phyloP scores from a whole-genome alignment of 345 rosid species.

The Linum trigynum region DNA sequence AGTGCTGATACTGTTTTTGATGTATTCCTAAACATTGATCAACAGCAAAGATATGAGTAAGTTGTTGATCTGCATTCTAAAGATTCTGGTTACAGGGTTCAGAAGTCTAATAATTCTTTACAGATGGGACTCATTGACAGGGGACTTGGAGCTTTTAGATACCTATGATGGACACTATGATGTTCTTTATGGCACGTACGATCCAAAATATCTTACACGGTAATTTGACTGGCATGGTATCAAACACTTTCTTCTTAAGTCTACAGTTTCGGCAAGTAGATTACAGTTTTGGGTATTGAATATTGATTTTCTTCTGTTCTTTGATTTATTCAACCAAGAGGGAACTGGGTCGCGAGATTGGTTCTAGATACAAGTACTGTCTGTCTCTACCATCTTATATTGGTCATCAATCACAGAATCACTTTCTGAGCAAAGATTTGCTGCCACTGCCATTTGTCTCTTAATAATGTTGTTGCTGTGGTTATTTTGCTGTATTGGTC shows the following conservation, averaged over 20 bases:
- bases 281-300: neutral
- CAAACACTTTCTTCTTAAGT: neutral
- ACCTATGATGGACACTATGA: conserved; percentile 87
- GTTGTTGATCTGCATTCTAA: conserved; percentile 20
- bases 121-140: conserved; percentile 96
- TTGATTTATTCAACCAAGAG: neutral
- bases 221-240: conserved; percentile 19
- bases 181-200: conserved; percentile 70
- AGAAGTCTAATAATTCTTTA: conserved; percentile 21
- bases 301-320: no score
- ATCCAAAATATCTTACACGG: conserved; percentile 77
- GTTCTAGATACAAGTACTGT: neutral
- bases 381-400: no score
- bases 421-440: neutral
- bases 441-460: neutral
- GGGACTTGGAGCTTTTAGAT: conserved; percentile 74
- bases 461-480: neutral
- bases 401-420: no score
- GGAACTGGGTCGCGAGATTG: neutral
- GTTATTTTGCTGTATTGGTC: neutral
- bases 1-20: conserved; percentile 79
- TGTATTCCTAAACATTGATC: conserved; percentile 59
- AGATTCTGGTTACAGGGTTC: conserved; percentile 11
- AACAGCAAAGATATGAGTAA: conserved; percentile 81
- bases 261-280: neutral